Conservation (phyloP, 176 grass and related monocot species). For the Lolium multiflorum region DNA sequence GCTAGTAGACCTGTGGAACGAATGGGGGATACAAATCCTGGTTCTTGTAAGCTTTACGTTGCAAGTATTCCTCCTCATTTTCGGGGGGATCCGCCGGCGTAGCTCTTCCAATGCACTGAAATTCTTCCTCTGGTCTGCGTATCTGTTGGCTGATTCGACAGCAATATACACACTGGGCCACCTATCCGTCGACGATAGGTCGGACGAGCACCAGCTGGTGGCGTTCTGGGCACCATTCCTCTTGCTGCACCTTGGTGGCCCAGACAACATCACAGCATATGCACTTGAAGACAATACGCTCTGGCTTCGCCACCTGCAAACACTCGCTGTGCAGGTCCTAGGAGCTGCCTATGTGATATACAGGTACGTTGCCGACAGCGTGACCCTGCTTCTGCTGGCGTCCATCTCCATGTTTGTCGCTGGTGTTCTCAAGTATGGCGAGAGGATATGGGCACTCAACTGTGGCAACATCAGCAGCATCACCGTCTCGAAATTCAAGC, state of each 20-base stretch:
- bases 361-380: neutral
- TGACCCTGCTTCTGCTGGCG: neutral
- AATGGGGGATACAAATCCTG: slow-evolving; percentile 11
- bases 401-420: neutral
- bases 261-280: slow-evolving; percentile 11
- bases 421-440: neutral
- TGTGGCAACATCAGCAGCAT: slow-evolving; percentile 20
- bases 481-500: slow-evolving; percentile 8
- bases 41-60: neutral
- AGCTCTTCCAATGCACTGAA: slow-evolving; percentile 9
- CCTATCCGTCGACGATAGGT: neutral
- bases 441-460: slow-evolving; percentile 4
- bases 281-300: neutral
- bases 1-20: neutral
- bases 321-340: neutral
- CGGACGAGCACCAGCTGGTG: neutral
- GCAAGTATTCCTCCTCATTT: slow-evolving; percentile 16
- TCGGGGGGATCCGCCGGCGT: neutral
- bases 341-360: slow-evolving; percentile 11
- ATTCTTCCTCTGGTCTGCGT: slow-evolving; percentile 11
- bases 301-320: slow-evolving; percentile 20
- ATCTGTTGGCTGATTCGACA: neutral
- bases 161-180: slow-evolving; percentile 9
- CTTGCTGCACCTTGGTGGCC: slow-evolving; percentile 7
- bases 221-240: slow-evolving; percentile 14